Base-by-base conservation (phyloP, 192 early-diverging fungal genomes). In the Podila epigama region DNA sequence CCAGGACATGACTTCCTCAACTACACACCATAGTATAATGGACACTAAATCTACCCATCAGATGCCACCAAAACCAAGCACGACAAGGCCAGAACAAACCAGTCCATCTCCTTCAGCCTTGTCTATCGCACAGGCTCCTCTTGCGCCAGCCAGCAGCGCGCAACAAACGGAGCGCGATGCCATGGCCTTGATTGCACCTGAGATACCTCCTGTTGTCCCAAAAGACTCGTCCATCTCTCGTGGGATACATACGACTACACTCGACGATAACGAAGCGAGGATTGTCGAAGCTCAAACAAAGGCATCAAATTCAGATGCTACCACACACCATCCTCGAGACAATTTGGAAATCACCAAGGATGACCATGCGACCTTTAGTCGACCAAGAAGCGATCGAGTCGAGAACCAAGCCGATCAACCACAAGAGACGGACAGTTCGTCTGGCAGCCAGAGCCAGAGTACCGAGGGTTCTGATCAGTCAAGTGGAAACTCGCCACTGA, bases 271-370 rank as follows among this genome's bases (percentile, higher is more conserved):
- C 39, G 35, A 9, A 32, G 64, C 51, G 7, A 7, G n/a, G n/a
- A n/a, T n/a, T n/a, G n/a, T n/a, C n/a, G n/a, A n/a, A n/a, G n/a
- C n/a, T n/a, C n/a, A n/a, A n/a, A n/a, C n/a, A n/a, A n/a, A n/a
- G n/a, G n/a, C n/a, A n/a, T n/a, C n/a, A n/a, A n/a, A n/a, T n/a
- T n/a, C n/a, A n/a, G n/a, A n/a, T n/a, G n/a, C n/a, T n/a, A n/a
- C n/a, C n/a, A n/a, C n/a, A n/a, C n/a, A n/a, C n/a, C n/a, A n/a
- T n/a, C n/a, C 37, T 9, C 62, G 54, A 1, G 57, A 63, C 31
- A 68, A 75, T 53, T 64, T 62, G 28, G 65, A 67, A 16, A 42
- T 67, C 13, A 35, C 57, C 9, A 60, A 69, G 33, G 32, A 32
- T 29, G 27, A 31, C 33, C n/a, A 57, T 20, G 32, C n/a, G 1